Conservation (phyloP, 257 asterid species). For the Nicotiana otophora region DNA sequence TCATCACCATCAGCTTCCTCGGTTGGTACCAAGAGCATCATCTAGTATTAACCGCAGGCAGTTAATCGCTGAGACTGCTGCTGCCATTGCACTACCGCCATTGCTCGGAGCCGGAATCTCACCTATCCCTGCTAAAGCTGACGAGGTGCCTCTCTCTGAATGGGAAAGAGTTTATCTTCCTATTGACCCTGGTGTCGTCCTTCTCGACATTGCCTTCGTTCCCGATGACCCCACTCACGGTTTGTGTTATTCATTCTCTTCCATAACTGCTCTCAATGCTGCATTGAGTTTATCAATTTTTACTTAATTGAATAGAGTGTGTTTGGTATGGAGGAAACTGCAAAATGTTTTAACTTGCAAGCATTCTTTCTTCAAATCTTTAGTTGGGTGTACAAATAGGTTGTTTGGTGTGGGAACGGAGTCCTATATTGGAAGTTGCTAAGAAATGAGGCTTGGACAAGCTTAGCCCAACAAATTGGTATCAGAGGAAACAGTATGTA, state of each 20-base stretch:
- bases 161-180: constrained; percentile 91
- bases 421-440: not conserved
- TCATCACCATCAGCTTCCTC: constrained; percentile 7
- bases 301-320: not conserved
- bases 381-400: not conserved
- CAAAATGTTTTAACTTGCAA: not conserved
- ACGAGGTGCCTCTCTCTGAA: constrained; percentile 60
- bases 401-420: not conserved
- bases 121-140: constrained; percentile 30
- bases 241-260: not conserved
- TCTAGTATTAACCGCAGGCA: constrained; percentile 45
- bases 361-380: not conserved
- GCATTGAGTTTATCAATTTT: not conserved
- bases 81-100: constrained; percentile 36
- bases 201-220: constrained; percentile 79
- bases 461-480: not conserved
- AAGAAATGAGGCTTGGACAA: too few species aligned
- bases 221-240: constrained; percentile 88
- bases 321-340: not conserved
- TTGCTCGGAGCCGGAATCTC: constrained; percentile 20
- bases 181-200: constrained; percentile 88
- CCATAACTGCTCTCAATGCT: not conserved
- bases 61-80: constrained; percentile 45
- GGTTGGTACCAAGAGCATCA: not conserved
- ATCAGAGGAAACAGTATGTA: not conserved